phyloP scores from a whole-genome alignment of 345 rosid genomes.

The Heritiera littoralis region DNA sequence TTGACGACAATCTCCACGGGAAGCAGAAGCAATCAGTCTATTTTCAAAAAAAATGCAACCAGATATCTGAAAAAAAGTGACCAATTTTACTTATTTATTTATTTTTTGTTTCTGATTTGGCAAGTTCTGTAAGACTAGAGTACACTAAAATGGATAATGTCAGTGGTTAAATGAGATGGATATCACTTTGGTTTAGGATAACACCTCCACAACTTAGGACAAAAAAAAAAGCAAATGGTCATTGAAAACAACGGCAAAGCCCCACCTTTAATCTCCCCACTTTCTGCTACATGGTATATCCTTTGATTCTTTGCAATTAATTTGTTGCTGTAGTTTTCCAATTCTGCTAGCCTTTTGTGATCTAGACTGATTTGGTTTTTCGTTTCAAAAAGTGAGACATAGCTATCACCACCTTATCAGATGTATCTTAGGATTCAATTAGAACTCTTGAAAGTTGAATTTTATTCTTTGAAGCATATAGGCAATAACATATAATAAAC shows the following conservation, averaged over 20 bases:
- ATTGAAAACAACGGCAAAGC: background rate
- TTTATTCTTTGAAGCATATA: background rate
- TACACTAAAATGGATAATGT: background rate
- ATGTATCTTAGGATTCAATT: background rate
- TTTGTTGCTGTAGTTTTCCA: background rate
- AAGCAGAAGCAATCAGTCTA: background rate
- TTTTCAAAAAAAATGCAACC: background rate
- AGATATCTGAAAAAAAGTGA: too few relatives aligned
- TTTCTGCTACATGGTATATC: background rate
- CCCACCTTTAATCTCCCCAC: slow-evolving; percentile 7
- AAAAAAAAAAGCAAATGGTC: background rate
- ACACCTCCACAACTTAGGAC: background rate
- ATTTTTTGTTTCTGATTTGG: background rate
- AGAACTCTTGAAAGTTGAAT: background rate
- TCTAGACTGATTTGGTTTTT: background rate
- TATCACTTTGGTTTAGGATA: background rate
- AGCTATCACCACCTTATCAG: background rate
- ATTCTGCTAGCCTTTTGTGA: background rate
- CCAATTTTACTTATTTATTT: too few relatives aligned
- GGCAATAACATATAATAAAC: background rate
- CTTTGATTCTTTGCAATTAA: background rate
- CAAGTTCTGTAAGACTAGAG: background rate
- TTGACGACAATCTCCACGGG: slow-evolving; percentile 7
- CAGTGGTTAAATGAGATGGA: slow-evolving; percentile 21
- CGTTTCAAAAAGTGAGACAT: background rate